These are phyloP conservation scores for Ampelocalamus luodianensis DNA, from an alignment of 176 grass and related monocot species.

Conservation along the genomic window DNA sequence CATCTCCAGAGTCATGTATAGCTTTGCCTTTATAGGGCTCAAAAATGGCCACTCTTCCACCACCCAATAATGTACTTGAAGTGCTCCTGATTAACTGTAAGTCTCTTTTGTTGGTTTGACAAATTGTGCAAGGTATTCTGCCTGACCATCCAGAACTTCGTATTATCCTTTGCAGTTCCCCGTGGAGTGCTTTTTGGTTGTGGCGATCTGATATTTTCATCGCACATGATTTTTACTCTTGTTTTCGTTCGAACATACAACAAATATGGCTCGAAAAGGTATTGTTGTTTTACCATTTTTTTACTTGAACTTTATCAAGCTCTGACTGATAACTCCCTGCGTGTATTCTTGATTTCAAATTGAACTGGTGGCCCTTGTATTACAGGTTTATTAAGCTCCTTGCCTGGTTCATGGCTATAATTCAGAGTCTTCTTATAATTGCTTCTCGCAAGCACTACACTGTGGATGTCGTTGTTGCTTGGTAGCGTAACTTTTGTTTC, in stretches of 20 bases:
- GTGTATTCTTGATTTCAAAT: background rate
- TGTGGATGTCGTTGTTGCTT: constrained; percentile 93
- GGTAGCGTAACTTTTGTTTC: constrained; percentile 44
- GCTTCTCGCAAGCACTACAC: constrained; percentile 96
- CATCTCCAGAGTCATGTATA: constrained; percentile 33
- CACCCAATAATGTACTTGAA: constrained; percentile 77
- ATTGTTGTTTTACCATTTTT: background rate
- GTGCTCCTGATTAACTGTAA: constrained; percentile 93
- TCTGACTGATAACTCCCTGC: background rate
- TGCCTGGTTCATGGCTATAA: constrained; percentile 74
- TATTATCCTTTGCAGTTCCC: constrained; percentile 72
- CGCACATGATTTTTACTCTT: constrained; percentile 99
- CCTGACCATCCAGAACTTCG: constrained; percentile 4
- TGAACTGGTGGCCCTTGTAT: background rate
- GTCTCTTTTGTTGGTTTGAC: constrained; percentile 34
- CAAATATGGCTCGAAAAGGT: constrained; percentile 96
- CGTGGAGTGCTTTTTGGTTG: constrained; percentile 83
- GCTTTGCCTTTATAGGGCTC: constrained; percentile 68
- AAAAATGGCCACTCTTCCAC: constrained; percentile 73
- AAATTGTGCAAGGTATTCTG: background rate
- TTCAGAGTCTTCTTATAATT: constrained; percentile 91
- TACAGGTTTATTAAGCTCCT: constrained; percentile 80
- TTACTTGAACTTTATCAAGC: background rate
- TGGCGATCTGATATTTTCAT: constrained; percentile 98
- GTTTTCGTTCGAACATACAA: constrained; percentile 85